These are phyloP conservation scores for Dryas alaskensis DNA, from an alignment of 306 rosid species.

Conservation along the genomic window DNA sequence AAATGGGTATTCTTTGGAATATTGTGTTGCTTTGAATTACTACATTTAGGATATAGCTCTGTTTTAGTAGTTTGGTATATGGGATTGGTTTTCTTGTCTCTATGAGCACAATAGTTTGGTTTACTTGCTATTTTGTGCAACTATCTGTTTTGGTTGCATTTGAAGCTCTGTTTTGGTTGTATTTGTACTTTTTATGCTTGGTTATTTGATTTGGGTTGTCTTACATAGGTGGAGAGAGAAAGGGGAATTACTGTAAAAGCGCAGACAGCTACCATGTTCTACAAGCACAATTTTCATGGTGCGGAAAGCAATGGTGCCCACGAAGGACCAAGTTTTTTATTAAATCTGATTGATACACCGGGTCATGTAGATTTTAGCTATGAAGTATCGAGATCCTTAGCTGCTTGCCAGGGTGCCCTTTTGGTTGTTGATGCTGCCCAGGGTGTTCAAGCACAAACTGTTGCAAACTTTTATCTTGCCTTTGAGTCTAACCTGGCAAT, in stretches of 20 bases:
- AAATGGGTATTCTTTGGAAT: conserved; percentile 15
- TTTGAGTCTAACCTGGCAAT: conserved; percentile 71
- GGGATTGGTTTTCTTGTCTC: not conserved
- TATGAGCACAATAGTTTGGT: not conserved
- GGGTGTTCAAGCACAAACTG: conserved; percentile 96
- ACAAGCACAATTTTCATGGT: conserved; percentile 39
- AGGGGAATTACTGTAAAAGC: conserved; percentile 96
- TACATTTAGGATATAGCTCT: not conserved
- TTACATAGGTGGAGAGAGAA: conserved; percentile 78
- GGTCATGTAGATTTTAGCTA: conserved; percentile 94
- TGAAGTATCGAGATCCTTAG: conserved; percentile 89
- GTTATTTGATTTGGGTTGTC: conserved; percentile 27
- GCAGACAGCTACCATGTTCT: conserved; percentile 95
- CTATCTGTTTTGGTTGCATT: not conserved
- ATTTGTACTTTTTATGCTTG: not conserved
- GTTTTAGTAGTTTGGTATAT: not conserved
- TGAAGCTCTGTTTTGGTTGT: not conserved
- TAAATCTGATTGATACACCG: conserved; percentile 86
- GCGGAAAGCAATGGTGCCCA: conserved; percentile 28
- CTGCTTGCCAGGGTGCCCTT: conserved; percentile 95
- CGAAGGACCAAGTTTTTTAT: conserved; percentile 41
- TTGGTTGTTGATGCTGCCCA: conserved; percentile 92
- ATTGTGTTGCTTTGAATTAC: conserved; percentile 6
- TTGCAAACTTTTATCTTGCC: conserved; percentile 90
- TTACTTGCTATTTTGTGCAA: not conserved